phyloP scores from a whole-genome alignment of 345 rosid species.

The Eucalyptus grandis region DNA sequence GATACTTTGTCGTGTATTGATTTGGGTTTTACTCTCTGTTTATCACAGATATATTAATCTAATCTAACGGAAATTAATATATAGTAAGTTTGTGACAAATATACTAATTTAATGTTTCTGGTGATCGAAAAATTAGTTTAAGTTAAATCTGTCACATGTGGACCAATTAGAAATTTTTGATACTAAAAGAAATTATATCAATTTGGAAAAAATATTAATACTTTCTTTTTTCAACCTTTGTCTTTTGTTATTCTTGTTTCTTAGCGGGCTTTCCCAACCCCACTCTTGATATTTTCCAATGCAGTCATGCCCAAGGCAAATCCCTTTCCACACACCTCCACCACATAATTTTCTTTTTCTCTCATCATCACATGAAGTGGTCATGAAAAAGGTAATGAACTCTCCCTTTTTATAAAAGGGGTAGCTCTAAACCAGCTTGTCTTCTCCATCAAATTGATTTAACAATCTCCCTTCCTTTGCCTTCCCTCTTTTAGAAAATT shows the following conservation, averaged over 20 bases:
- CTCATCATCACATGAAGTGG: not conserved
- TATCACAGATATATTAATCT: rapidly evolving
- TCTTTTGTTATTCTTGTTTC: not conserved
- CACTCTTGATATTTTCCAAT: not conserved
- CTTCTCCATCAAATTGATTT: not conserved
- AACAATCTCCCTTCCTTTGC: not conserved
- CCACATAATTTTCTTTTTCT: not conserved
- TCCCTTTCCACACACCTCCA: not conserved
- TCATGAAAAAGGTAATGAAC: not conserved
- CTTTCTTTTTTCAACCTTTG: not conserved
- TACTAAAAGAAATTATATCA: no score
- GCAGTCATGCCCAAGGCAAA: not conserved
- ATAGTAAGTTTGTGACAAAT: no score
- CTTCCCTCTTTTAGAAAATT: not conserved
- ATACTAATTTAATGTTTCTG: rapidly evolving
- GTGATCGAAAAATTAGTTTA: no score
- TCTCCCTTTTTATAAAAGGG: not conserved
- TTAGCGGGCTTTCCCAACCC: not conserved
- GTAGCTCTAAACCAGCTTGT: not conserved
- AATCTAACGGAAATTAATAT: rapidly evolving
- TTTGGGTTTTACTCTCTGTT: rapidly evolving
- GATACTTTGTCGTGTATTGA: rapidly evolving
- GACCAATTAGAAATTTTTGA: rapidly evolving
- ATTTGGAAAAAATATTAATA: no score
- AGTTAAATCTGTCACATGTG: rapidly evolving